phyloP scores from a whole-genome alignment of 129 eudicot species.

The Arctium minus region DNA sequence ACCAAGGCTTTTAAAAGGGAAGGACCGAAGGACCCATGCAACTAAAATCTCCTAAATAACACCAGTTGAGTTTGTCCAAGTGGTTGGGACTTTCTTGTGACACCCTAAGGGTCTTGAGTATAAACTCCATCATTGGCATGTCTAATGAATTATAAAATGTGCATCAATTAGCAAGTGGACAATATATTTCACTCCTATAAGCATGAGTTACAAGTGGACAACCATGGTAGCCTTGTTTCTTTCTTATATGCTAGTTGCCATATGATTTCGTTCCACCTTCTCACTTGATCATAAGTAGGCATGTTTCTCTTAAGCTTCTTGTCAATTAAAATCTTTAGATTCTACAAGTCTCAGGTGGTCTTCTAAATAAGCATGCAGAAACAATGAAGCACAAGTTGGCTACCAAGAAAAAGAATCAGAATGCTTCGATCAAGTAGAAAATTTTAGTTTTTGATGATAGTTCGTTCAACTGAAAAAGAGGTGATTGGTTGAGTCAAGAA shows the following conservation, averaged over 20 bases:
- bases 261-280: neutral
- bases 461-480: slow-evolving; percentile 1
- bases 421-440: slow-evolving; percentile 21
- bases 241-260: neutral
- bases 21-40: no score
- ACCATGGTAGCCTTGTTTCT: neutral
- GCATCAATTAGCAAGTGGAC: no score
- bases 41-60: no score
- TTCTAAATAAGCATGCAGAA: slow-evolving; percentile 38
- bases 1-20: neutral
- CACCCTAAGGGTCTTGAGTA: no score
- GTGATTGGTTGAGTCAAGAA: neutral
- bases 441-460: neutral
- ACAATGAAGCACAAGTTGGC: slow-evolving; percentile 36
- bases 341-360: slow-evolving; percentile 42
- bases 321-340: neutral
- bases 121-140: no score
- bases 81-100: no score
- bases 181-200: no score
- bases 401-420: slow-evolving; percentile 29
- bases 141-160: no score
- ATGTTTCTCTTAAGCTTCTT: neutral
- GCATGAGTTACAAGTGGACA: no score
- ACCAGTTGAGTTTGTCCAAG: no score
- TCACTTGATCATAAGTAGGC: neutral